Base-by-base conservation (phyloP, 108 stramenopile species). In the Skeletonema costatum region DNA sequence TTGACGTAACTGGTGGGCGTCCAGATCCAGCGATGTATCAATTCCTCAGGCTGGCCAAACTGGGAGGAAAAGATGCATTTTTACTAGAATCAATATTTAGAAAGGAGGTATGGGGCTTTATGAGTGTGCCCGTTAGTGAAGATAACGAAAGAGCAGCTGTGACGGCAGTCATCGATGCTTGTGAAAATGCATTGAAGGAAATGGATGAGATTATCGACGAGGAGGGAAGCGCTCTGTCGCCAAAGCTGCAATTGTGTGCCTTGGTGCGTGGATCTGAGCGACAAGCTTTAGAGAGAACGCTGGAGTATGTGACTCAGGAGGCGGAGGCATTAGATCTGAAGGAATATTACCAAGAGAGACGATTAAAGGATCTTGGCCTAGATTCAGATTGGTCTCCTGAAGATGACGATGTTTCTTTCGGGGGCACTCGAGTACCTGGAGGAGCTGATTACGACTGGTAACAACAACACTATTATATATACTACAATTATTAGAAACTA, bases 31-130 rank as follows among this genome's bases (percentile, higher is more conserved):
- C 92, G 74, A 90, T 96, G 91, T 80, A 97, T 33, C 96, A 94
- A 67, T 98, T 96, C 74, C 70, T 94, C 13, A 81, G 97, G 62
- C 71, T 98, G 62, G 81, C 75, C 38, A 77, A 86, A 60, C 58
- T 97, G 75, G 88, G 90, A 35, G 88, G 87, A n/a, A 84, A 87
- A 67, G 97, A 97, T 75, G 94, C 97, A 8, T 98, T 98, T 61
- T 83, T 98, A 64, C 75, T 98, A 73, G 97, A 98, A 80, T 90
- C 89, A 32, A 92, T 98, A 33, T 98, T 98, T 85, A 84, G 96
- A 10, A 89, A 90, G 58, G 96, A 98, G 77, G 88, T 97, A 14
- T 98, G 97, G 97, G 96, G 87, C 17, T 94, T 96, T 90, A 96
- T 98, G 95, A 83, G 84, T 19, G 68, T 86, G 39, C 97, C 97